Evolutionary conservation across 345 rosid genomes (phyloP).

Genomic region (Microcos paniculata): DNA sequence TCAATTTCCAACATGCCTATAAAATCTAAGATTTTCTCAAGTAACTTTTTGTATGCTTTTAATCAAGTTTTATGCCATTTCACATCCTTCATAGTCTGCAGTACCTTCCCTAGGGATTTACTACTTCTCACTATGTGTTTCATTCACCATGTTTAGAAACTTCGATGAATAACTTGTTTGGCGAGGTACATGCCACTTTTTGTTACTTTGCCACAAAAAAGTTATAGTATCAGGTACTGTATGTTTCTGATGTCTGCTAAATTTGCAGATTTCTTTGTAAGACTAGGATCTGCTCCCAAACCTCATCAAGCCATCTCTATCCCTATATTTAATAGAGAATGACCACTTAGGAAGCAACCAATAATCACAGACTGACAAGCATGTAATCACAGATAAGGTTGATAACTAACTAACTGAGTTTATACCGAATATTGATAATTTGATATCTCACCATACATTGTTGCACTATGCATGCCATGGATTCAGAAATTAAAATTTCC

Average conservation of each 20-base stretch:
- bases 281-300: neutral
- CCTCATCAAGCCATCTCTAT: neutral
- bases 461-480: neutral
- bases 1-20: neutral
- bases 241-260: neutral
- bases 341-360: neutral
- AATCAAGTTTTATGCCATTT: neutral
- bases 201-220: neutral
- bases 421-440: neutral
- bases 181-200: neutral
- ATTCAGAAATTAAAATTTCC: neutral
- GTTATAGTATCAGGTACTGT: neutral
- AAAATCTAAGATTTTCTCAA: neutral
- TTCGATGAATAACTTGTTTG: neutral
- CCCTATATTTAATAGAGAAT: neutral
- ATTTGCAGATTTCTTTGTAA: neutral
- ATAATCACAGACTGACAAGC: neutral
- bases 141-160: neutral
- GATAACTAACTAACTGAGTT: too few species aligned
- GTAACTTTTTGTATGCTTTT: too few species aligned
- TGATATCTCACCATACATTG: neutral
- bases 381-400: neutral
- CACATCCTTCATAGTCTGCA: neutral
- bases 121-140: neutral
- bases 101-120: neutral